Evolutionary conservation across 495 filamentous ascomycete genomes (phyloP).

Genomic region (Echria macrotheca): DNA sequence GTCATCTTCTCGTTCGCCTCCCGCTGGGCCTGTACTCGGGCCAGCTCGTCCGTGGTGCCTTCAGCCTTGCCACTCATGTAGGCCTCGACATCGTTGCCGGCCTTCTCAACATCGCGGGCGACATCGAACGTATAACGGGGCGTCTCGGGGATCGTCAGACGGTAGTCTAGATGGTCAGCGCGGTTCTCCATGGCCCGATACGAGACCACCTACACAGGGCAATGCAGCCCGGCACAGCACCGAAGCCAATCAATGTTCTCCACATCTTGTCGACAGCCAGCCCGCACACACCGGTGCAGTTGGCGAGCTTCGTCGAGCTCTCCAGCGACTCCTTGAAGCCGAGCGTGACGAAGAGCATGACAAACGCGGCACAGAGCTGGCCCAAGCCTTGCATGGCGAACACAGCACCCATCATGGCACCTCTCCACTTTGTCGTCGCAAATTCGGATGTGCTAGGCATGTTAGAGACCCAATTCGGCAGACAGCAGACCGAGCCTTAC

Average conservation of each 20-base stretch:
- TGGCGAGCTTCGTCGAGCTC: conserved; percentile 37
- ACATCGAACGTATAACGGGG: conserved; percentile 78
- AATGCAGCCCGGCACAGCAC: conserved; percentile 69
- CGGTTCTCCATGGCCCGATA: too few relatives aligned
- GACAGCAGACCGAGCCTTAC: too few relatives aligned
- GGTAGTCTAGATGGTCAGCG: too few relatives aligned
- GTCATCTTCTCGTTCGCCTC: conserved; percentile 42
- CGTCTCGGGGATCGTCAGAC: conserved; percentile 79
- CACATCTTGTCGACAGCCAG: conserved; percentile 83
- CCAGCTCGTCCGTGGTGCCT: conserved; percentile 58
- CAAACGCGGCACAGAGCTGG: conserved; percentile 63
- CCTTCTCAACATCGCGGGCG: conserved; percentile 68
- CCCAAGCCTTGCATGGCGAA: conserved; percentile 83
- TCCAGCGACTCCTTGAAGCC: conserved; percentile 68
- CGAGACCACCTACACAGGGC: too few relatives aligned
- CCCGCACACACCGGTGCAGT: conserved; percentile 60
- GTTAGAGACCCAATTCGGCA: too few relatives aligned
- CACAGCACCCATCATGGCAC: conserved; percentile 78
- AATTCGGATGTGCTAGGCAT: conserved; percentile 59
- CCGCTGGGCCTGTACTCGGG: conserved; percentile 44
- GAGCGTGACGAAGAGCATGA: conserved; percentile 63
- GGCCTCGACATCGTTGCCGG: conserved; percentile 57
- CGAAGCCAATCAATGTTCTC: conserved; percentile 71
- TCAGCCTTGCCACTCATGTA: conserved; percentile 54
- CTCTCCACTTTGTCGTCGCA: conserved; percentile 69